phyloP scores from a whole-genome alignment of 1,139 yeast genomes.

The Scheffersomyces titani region DNA sequence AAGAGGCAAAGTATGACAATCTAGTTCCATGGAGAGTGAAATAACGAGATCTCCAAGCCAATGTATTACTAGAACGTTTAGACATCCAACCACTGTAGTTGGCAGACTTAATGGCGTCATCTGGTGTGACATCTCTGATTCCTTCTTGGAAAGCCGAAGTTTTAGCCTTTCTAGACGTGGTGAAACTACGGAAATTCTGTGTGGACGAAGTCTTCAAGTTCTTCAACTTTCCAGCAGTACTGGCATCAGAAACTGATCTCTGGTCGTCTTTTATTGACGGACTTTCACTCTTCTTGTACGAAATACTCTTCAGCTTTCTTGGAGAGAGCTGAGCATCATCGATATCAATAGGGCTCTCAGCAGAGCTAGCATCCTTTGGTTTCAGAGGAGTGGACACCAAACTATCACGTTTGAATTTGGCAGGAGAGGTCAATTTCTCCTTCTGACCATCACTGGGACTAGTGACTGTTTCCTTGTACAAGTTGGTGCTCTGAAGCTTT shows the following conservation, averaged over 20 bases:
- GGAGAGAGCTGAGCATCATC: conserved; percentile 40
- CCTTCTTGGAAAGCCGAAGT: conserved; percentile 97
- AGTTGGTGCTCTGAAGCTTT: conserved; percentile 6
- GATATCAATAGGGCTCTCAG: conserved; percentile 26
- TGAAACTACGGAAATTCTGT: conserved; percentile 44
- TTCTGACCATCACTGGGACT: not conserved
- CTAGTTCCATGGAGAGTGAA: conserved; percentile 93
- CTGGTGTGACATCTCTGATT: conserved; percentile 71
- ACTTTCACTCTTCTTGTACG: conserved; percentile 14
- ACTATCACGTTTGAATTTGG: conserved; percentile 22
- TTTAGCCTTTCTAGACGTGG: conserved; percentile 54
- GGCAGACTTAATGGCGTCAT: conserved; percentile 75
- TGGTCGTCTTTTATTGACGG: conserved; percentile 25
- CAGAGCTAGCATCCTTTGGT: conserved; percentile 5
- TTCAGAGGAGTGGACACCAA: conserved; percentile 13
- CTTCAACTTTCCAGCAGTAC: conserved; percentile 23
- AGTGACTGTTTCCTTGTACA: conserved; percentile 3
- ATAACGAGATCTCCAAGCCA: conserved; percentile 91
- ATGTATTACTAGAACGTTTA: conserved; percentile 76
- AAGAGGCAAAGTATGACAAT: conserved; percentile 80
- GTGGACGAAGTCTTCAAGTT: conserved; percentile 46
- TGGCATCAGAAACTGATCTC: conserved; percentile 35
- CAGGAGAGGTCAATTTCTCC: conserved; percentile 25
- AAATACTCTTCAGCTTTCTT: conserved; percentile 32
- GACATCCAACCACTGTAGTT: conserved; percentile 94